Percentiles rank a stretch among this genome's conserved stretches.
Conservation (phyloP, 306 rosid species). For the Fagus crenata region DNA sequence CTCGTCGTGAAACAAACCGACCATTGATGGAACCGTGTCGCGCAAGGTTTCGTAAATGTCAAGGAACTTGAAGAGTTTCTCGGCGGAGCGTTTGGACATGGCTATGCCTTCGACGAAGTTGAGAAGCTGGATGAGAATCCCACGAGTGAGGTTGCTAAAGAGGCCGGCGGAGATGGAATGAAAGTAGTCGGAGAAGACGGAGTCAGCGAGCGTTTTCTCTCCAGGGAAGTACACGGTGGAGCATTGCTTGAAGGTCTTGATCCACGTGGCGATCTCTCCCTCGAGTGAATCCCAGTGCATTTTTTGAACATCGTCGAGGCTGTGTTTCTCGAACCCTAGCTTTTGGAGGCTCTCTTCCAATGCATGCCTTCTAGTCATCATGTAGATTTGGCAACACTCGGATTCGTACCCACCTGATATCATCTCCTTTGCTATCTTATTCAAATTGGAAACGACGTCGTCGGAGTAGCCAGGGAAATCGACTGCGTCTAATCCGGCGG, state of each 20-base stretch:
- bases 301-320: slow-evolving; percentile 64
- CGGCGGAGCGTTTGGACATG: slow-evolving; percentile 56
- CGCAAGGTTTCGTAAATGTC: slow-evolving; percentile 65
- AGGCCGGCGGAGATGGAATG: slow-evolving; percentile 20
- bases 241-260: slow-evolving; percentile 40
- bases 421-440: slow-evolving; percentile 44
- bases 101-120: slow-evolving; percentile 59
- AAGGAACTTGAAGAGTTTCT: slow-evolving; percentile 61
- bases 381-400: slow-evolving; percentile 56
- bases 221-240: slow-evolving; percentile 36
- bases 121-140: slow-evolving; percentile 46
- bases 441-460: slow-evolving; percentile 38
- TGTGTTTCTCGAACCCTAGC: slow-evolving; percentile 47
- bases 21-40: slow-evolving; percentile 34
- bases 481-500: not conserved
- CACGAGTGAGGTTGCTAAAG: slow-evolving; percentile 45
- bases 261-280: slow-evolving; percentile 55
- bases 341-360: slow-evolving; percentile 42
- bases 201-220: slow-evolving; percentile 42
- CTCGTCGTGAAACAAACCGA: slow-evolving; percentile 36
- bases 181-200: slow-evolving; percentile 28
- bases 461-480: slow-evolving; percentile 47
- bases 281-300: slow-evolving; percentile 54
- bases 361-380: slow-evolving; percentile 37
- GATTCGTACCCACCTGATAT: slow-evolving; percentile 39